Conservation (phyloP, 1,139 yeast genomes). For the Geotrichum carabidarum region DNA sequence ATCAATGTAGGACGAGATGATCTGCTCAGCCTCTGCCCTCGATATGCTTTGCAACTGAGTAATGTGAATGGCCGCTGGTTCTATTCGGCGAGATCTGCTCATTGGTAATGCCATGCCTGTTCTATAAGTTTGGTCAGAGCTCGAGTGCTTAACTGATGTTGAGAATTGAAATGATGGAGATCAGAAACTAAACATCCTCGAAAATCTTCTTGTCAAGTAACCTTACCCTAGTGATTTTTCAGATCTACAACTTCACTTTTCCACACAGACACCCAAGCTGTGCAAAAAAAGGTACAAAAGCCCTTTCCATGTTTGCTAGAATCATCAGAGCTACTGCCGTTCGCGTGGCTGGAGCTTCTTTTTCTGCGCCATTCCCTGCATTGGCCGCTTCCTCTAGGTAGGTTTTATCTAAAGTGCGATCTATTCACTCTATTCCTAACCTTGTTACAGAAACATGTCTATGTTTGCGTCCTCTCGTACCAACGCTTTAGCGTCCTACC, state of each 20-base stretch:
- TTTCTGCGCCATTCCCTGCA: too few species aligned
- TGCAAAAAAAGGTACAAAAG: too few species aligned
- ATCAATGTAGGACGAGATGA: constrained; percentile 45
- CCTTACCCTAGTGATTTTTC: too few species aligned
- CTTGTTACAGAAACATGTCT: constrained; percentile 17
- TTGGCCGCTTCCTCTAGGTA: constrained; percentile 1
- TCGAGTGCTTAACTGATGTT: too few species aligned
- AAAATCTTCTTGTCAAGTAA: too few species aligned
- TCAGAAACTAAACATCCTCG: too few species aligned
- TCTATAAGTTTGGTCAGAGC: too few species aligned
- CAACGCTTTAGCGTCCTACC: constrained; percentile 22
- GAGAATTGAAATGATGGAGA: too few species aligned
- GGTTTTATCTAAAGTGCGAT: not conserved
- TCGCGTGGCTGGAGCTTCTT: not conserved
- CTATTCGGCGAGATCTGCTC: constrained; percentile 1
- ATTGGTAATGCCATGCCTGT: too few species aligned
- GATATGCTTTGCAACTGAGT: constrained; percentile 30
- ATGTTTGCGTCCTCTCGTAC: constrained; percentile 21
- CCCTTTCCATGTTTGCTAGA: constrained; percentile 3
- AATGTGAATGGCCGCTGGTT: constrained; percentile 31
- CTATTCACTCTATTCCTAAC: not conserved
- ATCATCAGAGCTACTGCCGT: constrained; percentile 4
- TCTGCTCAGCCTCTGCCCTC: constrained; percentile 41
- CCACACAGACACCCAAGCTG: too few species aligned
- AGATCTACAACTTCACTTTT: too few species aligned